phyloP scores from a whole-genome alignment of 495 filamentous ascomycete species.

The Diplogelasinospora grovesii region DNA sequence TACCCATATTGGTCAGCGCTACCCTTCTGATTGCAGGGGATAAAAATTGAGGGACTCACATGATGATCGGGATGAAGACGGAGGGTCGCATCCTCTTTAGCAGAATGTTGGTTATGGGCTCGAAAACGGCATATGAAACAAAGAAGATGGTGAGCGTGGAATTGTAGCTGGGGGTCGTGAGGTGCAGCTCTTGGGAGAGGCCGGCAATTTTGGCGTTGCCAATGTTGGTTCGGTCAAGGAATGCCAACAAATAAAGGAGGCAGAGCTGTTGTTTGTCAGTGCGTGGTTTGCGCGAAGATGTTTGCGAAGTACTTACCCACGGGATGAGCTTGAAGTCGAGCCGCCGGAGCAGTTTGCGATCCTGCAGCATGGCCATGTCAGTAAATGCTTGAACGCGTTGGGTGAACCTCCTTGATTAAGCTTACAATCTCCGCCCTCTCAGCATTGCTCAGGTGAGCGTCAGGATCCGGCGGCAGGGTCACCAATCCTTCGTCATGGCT shows the following conservation, averaged over 20 bases:
- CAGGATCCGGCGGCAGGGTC: conserved; percentile 47
- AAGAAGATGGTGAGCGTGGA: conserved; percentile 80
- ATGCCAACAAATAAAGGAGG: conserved; percentile 77
- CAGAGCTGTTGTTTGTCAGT: conserved; percentile 46
- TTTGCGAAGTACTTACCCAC: conserved; percentile 52
- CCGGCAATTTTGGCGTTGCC: conserved; percentile 85
- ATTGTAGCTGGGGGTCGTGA: conserved; percentile 61
- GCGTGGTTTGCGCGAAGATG: too few relatives aligned
- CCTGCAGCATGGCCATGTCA: conserved; percentile 37
- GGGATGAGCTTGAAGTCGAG: conserved; percentile 67
- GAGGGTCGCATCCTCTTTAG: conserved; percentile 63
- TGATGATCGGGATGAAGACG: conserved; percentile 57
- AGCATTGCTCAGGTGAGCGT: conserved; percentile 58
- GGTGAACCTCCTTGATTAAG: conserved; percentile 4
- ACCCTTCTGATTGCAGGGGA: neutral
- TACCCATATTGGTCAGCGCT: conserved; percentile 18
- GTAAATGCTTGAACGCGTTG: too few relatives aligned
- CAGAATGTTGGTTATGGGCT: conserved; percentile 82
- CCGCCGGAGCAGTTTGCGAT: conserved; percentile 60
- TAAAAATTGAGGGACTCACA: conserved; percentile 48
- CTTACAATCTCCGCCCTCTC: conserved; percentile 63
- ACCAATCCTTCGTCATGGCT: conserved; percentile 19
- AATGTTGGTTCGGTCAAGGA: conserved; percentile 78
- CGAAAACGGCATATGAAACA: conserved; percentile 80
- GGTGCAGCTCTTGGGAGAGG: conserved; percentile 52